Evolutionary conservation across 2,329 filamentous ascomycete species (phyloP), one percentile per base, ranked within the genome.

Genomic region (Xylaria polymorpha): DNA sequence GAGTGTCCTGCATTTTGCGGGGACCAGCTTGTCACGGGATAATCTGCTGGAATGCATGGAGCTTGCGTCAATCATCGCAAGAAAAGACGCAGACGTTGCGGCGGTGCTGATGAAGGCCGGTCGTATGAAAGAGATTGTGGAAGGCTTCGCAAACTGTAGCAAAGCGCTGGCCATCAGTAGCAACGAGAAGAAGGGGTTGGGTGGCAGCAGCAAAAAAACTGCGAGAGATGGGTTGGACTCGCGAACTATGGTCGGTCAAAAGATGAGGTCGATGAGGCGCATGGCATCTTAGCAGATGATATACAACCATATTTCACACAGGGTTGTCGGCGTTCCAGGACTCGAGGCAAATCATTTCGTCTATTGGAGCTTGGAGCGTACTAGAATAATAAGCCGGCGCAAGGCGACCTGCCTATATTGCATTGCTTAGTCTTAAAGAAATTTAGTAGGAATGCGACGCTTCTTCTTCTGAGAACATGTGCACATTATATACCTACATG

Each of bases 21-120:
- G 93, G 3, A 90, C 89, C 56, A 86, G 88, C 58, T 83, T 97
- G 51, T 91, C 90, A 55, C 90, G 94, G 51, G 92, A 95, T 67
- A 88, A 91, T 72, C 85, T 97, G 20, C 86, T 96, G 32, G 90
- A 95, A 77, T 92, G 91, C 75, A 95, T 99, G 92, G 93, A 97
- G 68, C 84, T 99, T 18, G 91, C 94, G 0, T 89, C 90, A 1
- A 79, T 90, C 1, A 87, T 97, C 60, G 93, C 95, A 1, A 89
- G 91, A 66, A 88, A 90, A 72, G 87, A 86, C 69, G 90, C 90
- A 29, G 90, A 91, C 73, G 80, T 95, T 48, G 88, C 91, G 1
- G 81, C 84, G 29, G 86, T 88, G 53, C 92, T 96, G 73, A 80
- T 90, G 64, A 84, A 86, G 64, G 86, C 88, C 2, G 86, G 86